Conservation (phyloP, 257 asterid species). For the Solanum ossicruentum region DNA sequence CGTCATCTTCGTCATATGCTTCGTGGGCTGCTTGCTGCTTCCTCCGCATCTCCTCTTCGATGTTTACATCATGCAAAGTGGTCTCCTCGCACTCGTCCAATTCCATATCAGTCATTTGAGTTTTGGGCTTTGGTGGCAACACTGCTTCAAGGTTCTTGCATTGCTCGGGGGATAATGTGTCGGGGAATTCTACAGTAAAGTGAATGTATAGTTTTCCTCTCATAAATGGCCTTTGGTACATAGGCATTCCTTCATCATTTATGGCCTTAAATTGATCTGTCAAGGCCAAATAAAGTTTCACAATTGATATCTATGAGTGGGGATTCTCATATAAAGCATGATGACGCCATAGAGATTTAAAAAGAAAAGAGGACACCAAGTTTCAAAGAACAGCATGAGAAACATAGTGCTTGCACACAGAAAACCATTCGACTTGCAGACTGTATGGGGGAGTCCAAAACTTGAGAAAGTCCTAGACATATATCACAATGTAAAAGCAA, state of each 20-base stretch:
- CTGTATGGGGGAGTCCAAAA: neutral
- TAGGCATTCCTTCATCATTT: slow-evolving; percentile 23
- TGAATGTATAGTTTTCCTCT: slow-evolving; percentile 20
- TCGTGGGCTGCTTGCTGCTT: slow-evolving; percentile 8
- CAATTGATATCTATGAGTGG: neutral
- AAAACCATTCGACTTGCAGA: neutral
- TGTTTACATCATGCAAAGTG: slow-evolving; percentile 9
- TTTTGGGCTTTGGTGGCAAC: slow-evolving; percentile 5
- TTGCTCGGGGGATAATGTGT: slow-evolving; percentile 7
- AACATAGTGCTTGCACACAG: neutral
- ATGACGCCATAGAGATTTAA: neutral
- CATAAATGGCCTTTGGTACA: slow-evolving; percentile 20
- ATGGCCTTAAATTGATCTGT: slow-evolving; percentile 18
- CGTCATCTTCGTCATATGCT: slow-evolving; percentile 11
- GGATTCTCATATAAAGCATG: neutral
- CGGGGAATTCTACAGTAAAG: slow-evolving; percentile 17
- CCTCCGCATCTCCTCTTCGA: slow-evolving; percentile 13
- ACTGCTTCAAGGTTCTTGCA: slow-evolving; percentile 5
- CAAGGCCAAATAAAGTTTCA: neutral
- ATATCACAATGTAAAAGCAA: neutral
- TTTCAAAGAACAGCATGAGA: neutral
- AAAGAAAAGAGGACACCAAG: neutral
- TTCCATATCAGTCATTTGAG: slow-evolving; percentile 9
- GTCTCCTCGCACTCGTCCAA: slow-evolving; percentile 17
- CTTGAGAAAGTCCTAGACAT: neutral